Conservation (phyloP, 441 rosid species). For the Arabidopsis lyrata region DNA sequence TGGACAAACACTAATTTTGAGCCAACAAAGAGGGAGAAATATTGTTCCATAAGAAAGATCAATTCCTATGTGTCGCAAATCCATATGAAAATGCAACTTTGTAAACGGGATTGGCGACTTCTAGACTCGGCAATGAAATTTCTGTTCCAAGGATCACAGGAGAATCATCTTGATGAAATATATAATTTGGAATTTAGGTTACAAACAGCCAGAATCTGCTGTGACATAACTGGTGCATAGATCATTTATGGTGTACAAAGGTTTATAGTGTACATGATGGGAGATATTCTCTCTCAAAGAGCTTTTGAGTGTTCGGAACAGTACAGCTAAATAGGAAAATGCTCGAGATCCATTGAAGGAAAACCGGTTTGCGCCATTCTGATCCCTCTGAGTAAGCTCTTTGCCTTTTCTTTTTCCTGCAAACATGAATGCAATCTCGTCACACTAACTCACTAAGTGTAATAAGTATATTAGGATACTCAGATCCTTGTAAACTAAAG, state of each 20-base stretch:
- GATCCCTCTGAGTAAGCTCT: constrained; percentile 80
- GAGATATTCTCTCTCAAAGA: constrained; percentile 31
- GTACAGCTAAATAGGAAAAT: constrained; percentile 64
- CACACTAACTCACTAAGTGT: neutral
- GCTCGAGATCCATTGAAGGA: constrained; percentile 80
- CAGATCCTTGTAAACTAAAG: constrained; percentile 4
- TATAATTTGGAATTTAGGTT: neutral
- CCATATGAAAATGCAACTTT: neutral
- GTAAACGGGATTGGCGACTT: neutral
- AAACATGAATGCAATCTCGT: constrained; percentile 38
- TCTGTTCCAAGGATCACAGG: neutral
- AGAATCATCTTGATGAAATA: constrained; percentile 3
- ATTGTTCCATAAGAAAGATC: neutral
- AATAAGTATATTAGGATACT: constrained; percentile 1
- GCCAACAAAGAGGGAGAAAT: neutral
- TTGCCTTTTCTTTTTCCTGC: constrained; percentile 92
- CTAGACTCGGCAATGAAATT: too few species aligned
- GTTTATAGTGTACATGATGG: constrained; percentile 26
- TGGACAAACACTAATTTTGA: neutral
- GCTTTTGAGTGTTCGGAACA: constrained; percentile 24
- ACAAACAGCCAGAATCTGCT: constrained; percentile 22
- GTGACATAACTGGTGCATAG: constrained; percentile 14
- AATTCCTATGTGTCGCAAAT: neutral
- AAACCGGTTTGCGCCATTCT: constrained; percentile 61
- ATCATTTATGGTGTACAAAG: constrained; percentile 20